These are phyloP conservation scores for Colletotrichum sublineola DNA, from an alignment of 2,329 filamentous ascomycete species.

Conservation along the genomic window DNA sequence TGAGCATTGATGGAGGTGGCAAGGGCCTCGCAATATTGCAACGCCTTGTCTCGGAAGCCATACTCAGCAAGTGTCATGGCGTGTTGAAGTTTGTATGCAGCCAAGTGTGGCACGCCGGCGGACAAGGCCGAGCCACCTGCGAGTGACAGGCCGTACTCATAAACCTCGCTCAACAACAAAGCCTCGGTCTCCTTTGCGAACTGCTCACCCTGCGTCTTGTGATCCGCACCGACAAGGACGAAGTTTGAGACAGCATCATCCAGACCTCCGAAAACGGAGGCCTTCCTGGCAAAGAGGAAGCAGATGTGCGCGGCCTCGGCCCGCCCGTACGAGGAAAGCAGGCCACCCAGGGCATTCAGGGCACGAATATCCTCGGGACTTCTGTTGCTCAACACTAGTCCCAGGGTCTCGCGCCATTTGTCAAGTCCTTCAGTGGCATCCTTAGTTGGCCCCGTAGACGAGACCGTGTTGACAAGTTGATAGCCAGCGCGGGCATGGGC, in stretches of 20 bases:
- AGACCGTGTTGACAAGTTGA: constrained; percentile 86
- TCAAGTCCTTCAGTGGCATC: constrained; percentile 88
- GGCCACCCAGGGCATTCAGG: constrained; percentile 81
- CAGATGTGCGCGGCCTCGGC: constrained; percentile 95
- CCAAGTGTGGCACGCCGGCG: constrained; percentile 81
- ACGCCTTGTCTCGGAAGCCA: constrained; percentile 84
- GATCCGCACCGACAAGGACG: constrained; percentile 88
- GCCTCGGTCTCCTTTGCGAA: constrained; percentile 86
- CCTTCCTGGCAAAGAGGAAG: constrained; percentile 84
- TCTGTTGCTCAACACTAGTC: constrained; percentile 88
- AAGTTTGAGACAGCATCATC: constrained; percentile 86
- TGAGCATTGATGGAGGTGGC: constrained; percentile 80
- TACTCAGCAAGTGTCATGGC: constrained; percentile 87
- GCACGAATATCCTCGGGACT: constrained; percentile 83
- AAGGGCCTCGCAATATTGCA: constrained; percentile 93
- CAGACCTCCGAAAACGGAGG: constrained; percentile 81
- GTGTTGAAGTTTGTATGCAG: constrained; percentile 92
- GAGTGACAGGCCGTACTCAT: constrained; percentile 89
- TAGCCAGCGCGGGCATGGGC: constrained; percentile 92
- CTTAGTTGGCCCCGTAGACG: constrained; percentile 70
- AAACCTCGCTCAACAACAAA: constrained; percentile 94
- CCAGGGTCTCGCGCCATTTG: constrained; percentile 92
- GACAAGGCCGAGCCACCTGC: constrained; percentile 65
- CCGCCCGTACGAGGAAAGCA: constrained; percentile 87
- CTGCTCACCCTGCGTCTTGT: constrained; percentile 76